phyloP scores from a whole-genome alignment of 306 rosid species.

The Cucurbita ficifolia region DNA sequence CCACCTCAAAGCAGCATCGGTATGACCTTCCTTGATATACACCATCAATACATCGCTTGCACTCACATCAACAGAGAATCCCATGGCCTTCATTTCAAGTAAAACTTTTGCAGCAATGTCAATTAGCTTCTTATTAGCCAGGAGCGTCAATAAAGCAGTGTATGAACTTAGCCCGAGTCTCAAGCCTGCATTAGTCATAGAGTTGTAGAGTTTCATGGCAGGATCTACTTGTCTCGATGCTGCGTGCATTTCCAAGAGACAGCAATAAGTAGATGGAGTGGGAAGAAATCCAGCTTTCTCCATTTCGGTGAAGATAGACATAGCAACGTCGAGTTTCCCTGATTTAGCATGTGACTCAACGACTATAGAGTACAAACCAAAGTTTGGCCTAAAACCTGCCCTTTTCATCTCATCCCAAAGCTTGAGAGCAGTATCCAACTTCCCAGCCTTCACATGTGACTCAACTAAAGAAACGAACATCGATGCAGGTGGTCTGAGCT shows the following conservation, averaged over 20 bases:
- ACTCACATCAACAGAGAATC: conserved; percentile 79
- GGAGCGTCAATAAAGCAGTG: conserved; percentile 54
- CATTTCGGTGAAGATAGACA: conserved; percentile 79
- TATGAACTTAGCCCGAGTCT: conserved; percentile 79
- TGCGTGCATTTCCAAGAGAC: conserved; percentile 92
- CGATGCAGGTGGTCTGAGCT: conserved; percentile 55
- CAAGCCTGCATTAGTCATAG: conserved; percentile 82
- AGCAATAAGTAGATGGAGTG: conserved; percentile 74
- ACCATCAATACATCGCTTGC: conserved; percentile 93
- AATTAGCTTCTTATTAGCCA: conserved; percentile 75
- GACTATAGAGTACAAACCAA: conserved; percentile 78
- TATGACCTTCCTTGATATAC: conserved; percentile 84
- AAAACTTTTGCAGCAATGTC: conserved; percentile 70
- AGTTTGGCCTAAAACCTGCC: conserved; percentile 82
- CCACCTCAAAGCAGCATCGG: conserved; percentile 88
- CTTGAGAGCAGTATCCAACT: conserved; percentile 66
- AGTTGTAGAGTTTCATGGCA: conserved; percentile 80
- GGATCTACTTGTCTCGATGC: conserved; percentile 80
- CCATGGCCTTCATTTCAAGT: conserved; percentile 91
- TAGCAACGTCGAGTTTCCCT: conserved; percentile 80
- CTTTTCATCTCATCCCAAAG: conserved; percentile 94
- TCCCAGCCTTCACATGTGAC: conserved; percentile 87
- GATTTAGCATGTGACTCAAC: conserved; percentile 86
- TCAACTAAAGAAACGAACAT: conserved; percentile 66
- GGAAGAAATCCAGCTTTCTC: conserved; percentile 96